Percentiles rank a stretch among this genome's conserved stretches.
Evolutionary conservation across 2,329 filamentous ascomycete genomes (phyloP).

Genomic region (Alternaria hordeiaustralica): DNA sequence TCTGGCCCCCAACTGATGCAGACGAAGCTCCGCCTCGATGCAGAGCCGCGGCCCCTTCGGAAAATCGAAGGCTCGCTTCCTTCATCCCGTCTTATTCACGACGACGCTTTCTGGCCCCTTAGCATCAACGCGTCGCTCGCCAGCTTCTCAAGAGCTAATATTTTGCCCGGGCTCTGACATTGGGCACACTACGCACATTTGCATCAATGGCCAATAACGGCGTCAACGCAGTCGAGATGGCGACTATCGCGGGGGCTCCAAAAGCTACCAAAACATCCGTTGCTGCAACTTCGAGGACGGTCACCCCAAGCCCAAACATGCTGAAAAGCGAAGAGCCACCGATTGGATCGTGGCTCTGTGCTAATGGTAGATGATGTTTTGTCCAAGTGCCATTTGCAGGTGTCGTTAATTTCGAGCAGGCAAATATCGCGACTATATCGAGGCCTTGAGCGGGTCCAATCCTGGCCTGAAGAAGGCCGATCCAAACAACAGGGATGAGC

Average conservation of each 20-base stretch:
- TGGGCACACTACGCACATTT: neutral
- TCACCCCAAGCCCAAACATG: slow-evolving; percentile 6
- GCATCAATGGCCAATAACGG: slow-evolving; percentile 7
- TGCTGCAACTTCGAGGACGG: neutral
- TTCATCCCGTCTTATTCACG: slow-evolving; percentile 1
- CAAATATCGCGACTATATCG: slow-evolving; percentile 38
- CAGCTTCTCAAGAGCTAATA: neutral
- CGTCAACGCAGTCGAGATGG: slow-evolving; percentile 2
- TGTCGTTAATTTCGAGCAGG: slow-evolving; percentile 25
- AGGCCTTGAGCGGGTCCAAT: slow-evolving; percentile 35
- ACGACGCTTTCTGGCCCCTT: neutral
- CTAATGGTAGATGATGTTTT: slow-evolving; percentile 22
- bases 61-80: slow-evolving; percentile 20
- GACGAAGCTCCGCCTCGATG: slow-evolving; percentile 25
- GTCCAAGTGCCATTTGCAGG: neutral
- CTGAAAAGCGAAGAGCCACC: neutral
- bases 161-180: too few relatives aligned
- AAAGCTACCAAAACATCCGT: neutral
- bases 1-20: slow-evolving; percentile 24
- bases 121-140: neutral
- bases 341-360: slow-evolving; percentile 38
- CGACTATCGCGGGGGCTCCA: neutral
- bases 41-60: slow-evolving; percentile 27
- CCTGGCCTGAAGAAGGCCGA: slow-evolving; percentile 39
- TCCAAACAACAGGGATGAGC: slow-evolving; percentile 33